These are phyloP conservation scores for Botrytis byssoidea DNA, from an alignment of 2,329 filamentous ascomycete species.

Conservation along the genomic window DNA sequence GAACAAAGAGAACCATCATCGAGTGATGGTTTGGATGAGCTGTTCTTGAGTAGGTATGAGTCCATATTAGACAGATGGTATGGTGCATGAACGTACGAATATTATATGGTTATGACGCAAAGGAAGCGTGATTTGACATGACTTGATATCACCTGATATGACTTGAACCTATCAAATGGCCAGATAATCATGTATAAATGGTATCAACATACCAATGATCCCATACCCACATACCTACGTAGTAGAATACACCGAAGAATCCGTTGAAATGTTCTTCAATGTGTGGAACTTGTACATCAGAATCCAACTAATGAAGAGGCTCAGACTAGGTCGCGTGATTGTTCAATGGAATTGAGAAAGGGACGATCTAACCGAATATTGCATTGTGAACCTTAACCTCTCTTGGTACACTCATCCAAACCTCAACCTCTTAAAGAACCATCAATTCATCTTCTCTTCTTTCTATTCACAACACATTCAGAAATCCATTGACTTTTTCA, in stretches of 20 bases:
- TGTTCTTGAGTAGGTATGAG: not conserved
- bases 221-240: not conserved
- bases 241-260: not conserved
- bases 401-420: not conserved
- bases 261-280: not conserved
- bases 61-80: not conserved
- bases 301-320: not conserved
- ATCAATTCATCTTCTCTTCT: not conserved
- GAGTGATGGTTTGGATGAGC: not conserved
- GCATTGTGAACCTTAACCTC: constrained; percentile 6
- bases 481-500: constrained; percentile 9
- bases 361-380: constrained; percentile 3
- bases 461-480: not conserved
- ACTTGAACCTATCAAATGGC: not conserved
- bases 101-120: not conserved
- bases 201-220: not conserved
- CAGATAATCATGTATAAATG: not conserved
- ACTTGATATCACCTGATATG: no score
- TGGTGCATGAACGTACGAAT: not conserved
- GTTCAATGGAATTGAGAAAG: not conserved
- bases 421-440: constrained; percentile 10
- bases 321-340: constrained; percentile 12
- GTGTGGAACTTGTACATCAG: not conserved
- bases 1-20: not conserved
- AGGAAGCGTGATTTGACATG: not conserved